phyloP scores from a whole-genome alignment of 768 basidiomycete species.

The Pleurotus pulmonarius region DNA sequence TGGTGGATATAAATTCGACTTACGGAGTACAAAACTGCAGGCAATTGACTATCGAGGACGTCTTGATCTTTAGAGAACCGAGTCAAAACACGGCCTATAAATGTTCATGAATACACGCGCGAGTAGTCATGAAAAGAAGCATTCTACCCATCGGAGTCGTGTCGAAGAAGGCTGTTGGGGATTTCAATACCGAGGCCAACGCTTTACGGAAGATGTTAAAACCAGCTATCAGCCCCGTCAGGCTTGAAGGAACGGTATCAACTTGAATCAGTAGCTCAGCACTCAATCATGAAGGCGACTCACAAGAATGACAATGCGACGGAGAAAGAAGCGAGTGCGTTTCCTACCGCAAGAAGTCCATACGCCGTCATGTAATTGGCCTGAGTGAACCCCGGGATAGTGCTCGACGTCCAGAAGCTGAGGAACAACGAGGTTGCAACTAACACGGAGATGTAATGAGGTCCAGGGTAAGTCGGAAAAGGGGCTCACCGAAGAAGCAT shows the following conservation, averaged over 20 bases:
- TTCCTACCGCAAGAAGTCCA: conserved; percentile 40
- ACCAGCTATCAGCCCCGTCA: conserved; percentile 36
- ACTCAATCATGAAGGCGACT: conserved; percentile 13
- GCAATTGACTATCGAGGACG: conserved; percentile 45
- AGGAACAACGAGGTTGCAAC: conserved; percentile 67
- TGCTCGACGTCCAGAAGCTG: conserved; percentile 66
- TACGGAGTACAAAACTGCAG: conserved; percentile 44
- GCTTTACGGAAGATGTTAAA: conserved; percentile 53
- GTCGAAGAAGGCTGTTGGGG: conserved; percentile 67
- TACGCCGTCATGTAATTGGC: conserved; percentile 67
- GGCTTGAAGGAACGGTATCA: conserved; percentile 19
- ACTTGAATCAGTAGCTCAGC: background rate
- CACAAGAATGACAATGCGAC: conserved; percentile 48
- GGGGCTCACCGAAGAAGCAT: conserved; percentile 7
- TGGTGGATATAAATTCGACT: conserved; percentile 22
- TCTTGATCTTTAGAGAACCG: conserved; percentile 61
- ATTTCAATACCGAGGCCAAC: conserved; percentile 50
- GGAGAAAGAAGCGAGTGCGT: conserved; percentile 48
- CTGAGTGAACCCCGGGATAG: conserved; percentile 51
- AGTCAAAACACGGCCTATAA: conserved; percentile 49
- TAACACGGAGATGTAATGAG: conserved; percentile 10
- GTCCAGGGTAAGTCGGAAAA: background rate
- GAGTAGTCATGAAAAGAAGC: background rate
- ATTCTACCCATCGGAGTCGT: conserved; percentile 59
- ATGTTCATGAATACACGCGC: background rate